Evolutionary conservation across 345 rosid species (phyloP), one percentile per base, ranked within the genome.

Genomic region (Lepidium aucheri): DNA sequence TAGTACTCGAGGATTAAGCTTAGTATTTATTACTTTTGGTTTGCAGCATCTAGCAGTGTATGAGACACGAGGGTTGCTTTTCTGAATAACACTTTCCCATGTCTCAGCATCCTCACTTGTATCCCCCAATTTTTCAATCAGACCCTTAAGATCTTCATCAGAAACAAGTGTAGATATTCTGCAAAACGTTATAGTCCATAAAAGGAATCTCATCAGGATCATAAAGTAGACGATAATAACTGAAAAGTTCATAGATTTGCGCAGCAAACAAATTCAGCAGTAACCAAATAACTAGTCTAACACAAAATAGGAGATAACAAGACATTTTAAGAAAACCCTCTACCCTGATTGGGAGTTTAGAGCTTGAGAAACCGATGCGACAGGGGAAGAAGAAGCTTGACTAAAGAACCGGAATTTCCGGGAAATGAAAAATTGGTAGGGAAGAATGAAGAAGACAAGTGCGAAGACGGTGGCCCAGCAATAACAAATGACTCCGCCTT

Each of bases 21-120:
- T 55, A 4, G 38, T n/a, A n/a, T n/a, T n/a, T 13, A 33, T 12
- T 60, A 89, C 95, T 86, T 78, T 80, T 17, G 89, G 83, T 60
- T 70, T 86, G 83, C 84, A 89, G 86, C 86, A 83, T 67, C 81
- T 81, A 5, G 90, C 97, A 13, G 44, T 65, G 77, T 89, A 92
- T 26, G 81, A 85, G 3, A 92, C 52, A 11, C 71, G 73, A 60
- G 69, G 62, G 49, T 80, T 89, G 57, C 76, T 78, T 74, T 82
- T 92, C 45, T 82, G 65, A 9, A 83, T 74, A 33, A 85, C 76
- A 73, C 67, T 36, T 57, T 87, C 90, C 97, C 98, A 92, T 46
- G 65, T 81, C 69, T 82, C 87, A 53, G 47, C 60, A 40, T 41
- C 66, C 7, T 57, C 22, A 28, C 8, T 28, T 18, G 75, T 79